A percentile compares a stretch with the other conserved stretches of the same genome.
Evolutionary conservation across 768 basidiomycete species (phyloP).

Genomic region (Calocybe cyanea): DNA sequence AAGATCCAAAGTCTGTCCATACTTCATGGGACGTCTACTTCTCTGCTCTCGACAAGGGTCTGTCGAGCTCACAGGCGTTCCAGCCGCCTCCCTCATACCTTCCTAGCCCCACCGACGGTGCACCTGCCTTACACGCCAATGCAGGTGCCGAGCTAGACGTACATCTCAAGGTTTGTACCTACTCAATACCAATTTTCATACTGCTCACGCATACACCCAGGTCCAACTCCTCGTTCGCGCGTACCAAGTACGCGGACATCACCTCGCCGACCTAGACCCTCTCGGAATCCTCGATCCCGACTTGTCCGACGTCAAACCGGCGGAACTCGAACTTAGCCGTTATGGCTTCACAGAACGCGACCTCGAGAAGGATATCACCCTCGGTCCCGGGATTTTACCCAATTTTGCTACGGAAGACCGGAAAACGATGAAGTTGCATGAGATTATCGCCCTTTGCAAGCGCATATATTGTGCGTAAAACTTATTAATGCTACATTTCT

Average conservation of each 20-base stretch:
- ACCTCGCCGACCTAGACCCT: slow-evolving; percentile 93
- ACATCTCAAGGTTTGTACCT: slow-evolving; percentile 76
- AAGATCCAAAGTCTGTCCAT: slow-evolving; percentile 91
- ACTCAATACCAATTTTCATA: slow-evolving; percentile 5
- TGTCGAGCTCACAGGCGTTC: slow-evolving; percentile 78
- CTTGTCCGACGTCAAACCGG: slow-evolving; percentile 70
- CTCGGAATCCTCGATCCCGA: slow-evolving; percentile 91
- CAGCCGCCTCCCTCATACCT: slow-evolving; percentile 69
- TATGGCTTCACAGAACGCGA: slow-evolving; percentile 96
- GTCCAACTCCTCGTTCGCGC: slow-evolving; percentile 97
- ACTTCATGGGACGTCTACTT: slow-evolving; percentile 95
- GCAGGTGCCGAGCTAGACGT: slow-evolving; percentile 82
- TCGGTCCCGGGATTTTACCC: slow-evolving; percentile 94
- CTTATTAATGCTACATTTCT: no score
- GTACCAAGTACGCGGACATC: slow-evolving; percentile 98
- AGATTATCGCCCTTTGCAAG: slow-evolving; percentile 87
- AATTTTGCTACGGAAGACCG: slow-evolving; percentile 87
- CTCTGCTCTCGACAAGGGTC: slow-evolving; percentile 84
- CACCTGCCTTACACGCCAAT: slow-evolving; percentile 66
- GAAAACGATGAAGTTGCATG: slow-evolving; percentile 83
- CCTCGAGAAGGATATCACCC: slow-evolving; percentile 89
- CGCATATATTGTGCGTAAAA: slow-evolving; percentile 83
- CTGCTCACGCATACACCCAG: slow-evolving; percentile 38
- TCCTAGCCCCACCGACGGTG: slow-evolving; percentile 71
- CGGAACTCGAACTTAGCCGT: slow-evolving; percentile 89